Conservation (phyloP, 106 monocot species). For the Apostasia shenzhenica region DNA sequence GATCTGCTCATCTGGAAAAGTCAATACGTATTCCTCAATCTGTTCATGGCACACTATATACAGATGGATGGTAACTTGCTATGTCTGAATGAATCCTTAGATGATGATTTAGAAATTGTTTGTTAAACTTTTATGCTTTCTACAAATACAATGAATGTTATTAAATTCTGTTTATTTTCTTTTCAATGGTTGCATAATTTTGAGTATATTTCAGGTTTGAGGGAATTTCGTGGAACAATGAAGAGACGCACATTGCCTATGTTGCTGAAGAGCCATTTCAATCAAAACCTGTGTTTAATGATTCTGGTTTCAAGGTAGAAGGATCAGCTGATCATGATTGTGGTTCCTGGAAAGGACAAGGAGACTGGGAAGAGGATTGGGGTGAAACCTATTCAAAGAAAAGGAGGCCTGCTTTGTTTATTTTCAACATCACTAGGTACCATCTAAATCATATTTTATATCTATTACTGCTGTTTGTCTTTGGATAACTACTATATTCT, state of each 20-base stretch:
- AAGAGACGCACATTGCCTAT: conserved; percentile 80
- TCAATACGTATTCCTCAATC: conserved; percentile 74
- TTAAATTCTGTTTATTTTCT: neutral
- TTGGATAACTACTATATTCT: neutral
- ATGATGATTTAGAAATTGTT: too few relatives aligned
- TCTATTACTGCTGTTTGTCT: neutral
- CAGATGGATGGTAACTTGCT: conserved; percentile 73
- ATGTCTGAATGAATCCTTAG: neutral
- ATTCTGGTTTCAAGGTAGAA: conserved; percentile 63
- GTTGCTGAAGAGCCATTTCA: conserved; percentile 81
- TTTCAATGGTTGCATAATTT: neutral
- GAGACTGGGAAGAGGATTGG: conserved; percentile 96
- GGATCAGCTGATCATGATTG: conserved; percentile 53
- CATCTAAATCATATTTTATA: neutral
- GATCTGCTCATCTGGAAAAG: conserved; percentile 49
- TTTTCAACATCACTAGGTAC: conserved; percentile 62
- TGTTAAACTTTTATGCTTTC: too few relatives aligned
- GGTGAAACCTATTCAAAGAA: conserved; percentile 94
- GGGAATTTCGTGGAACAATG: conserved; percentile 88
- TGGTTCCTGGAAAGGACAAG: conserved; percentile 88
- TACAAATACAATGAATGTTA: too few relatives aligned
- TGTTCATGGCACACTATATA: conserved; percentile 73
- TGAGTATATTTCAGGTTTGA: conserved; percentile 67
- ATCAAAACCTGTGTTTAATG: conserved; percentile 55
- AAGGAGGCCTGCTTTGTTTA: conserved; percentile 66